Conservation (phyloP, 345 rosid genomes). For the Brassica carinata region DNA sequence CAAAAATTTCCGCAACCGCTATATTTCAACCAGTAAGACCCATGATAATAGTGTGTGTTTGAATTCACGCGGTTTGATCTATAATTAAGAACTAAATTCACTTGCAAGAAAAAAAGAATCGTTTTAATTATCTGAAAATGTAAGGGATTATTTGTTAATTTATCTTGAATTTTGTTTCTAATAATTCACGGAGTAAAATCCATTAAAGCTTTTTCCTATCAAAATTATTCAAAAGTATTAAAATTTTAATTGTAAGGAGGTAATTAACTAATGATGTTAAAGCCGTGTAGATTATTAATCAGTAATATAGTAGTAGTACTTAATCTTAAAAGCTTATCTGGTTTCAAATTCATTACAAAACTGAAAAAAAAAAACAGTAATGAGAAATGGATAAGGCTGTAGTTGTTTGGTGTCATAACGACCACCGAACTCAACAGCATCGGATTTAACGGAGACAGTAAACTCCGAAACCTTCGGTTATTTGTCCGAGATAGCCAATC, state of each 20-base stretch:
- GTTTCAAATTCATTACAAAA: neutral
- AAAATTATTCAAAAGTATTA: neutral
- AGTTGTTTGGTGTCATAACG: neutral
- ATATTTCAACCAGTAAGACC: no score
- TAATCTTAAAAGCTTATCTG: slow-evolving; percentile 13
- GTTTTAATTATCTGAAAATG: neutral
- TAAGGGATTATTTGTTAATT: neutral
- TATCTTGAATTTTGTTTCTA: neutral
- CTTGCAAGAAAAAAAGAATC: neutral
- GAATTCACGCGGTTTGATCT: neutral
- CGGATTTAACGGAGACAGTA: slow-evolving; percentile 28
- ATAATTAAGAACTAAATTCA: neutral
- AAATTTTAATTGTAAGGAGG: neutral
- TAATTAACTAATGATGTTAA: neutral
- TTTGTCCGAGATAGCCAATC: neutral
- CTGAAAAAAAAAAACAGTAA: neutral
- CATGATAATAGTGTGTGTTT: neutral
- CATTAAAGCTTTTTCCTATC: neutral
- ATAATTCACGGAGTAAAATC: neutral
- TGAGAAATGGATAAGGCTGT: no score
- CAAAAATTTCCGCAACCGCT: no score
- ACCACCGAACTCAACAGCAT: slow-evolving; percentile 32
- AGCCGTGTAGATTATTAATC: neutral
- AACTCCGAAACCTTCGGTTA: slow-evolving; percentile 21
- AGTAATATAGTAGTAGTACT: neutral